Conservation (phyloP, 495 filamentous ascomycete species). For the Wilcoxina mikolae region DNA sequence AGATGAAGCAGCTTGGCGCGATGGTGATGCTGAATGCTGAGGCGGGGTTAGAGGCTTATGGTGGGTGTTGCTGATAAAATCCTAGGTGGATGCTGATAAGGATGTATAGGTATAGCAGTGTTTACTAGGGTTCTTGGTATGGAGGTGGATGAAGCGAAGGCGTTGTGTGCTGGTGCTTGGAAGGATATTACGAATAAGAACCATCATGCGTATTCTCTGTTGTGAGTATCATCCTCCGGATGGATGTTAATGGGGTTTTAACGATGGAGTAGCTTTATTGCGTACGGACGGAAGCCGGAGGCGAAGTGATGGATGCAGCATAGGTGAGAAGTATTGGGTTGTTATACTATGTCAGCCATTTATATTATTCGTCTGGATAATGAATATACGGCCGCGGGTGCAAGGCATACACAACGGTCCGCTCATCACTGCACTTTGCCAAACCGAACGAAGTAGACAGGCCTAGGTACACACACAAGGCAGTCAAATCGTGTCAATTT, state of each 20-base stretch:
- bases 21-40: not conserved
- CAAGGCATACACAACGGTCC: no score
- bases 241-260: not conserved
- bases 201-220: not conserved
- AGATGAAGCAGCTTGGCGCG: not conserved
- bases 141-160: not conserved
- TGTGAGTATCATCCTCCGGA: not conserved
- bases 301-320: no score
- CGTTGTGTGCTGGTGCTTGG: not conserved
- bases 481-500: no score
- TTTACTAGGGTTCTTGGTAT: constrained; percentile 3
- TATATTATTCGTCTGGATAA: no score
- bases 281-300: not conserved
- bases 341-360: no score
- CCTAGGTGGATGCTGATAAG: no score
- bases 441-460: no score
- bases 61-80: no score
- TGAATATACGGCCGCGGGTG: no score
- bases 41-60: not conserved
- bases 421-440: no score
- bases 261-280: not conserved
- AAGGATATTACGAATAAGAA: constrained; percentile 4
- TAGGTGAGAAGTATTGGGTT: no score
- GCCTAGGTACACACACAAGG: no score
- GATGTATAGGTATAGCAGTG: constrained; percentile 3